These are phyloP conservation scores for sweet orange (Citrus sinensis) DNA, from an alignment of 345 rosid species.

Conservation along the genomic window DVS_A1.0 CM039169.1:6416001-6416500, in stretches of 20 bases:
- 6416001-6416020: conserved; percentile 64
- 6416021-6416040: conserved; percentile 53
- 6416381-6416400: background rate
- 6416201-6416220: too few relatives aligned
- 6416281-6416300: too few relatives aligned
- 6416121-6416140: background rate
- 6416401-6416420: background rate
- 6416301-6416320: background rate
- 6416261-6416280: background rate
- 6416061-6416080: conserved; percentile 67
- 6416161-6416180: too few relatives aligned
- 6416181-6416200: too few relatives aligned
- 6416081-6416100: conserved; percentile 65
- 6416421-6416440: conserved; percentile 44
- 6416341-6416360: background rate
- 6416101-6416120: background rate
- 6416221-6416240: background rate
- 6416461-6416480: conserved; percentile 99
- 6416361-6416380: background rate
- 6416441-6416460: conserved; percentile 98
- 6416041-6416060: conserved; percentile 66
- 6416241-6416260: background rate
- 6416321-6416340: background rate
- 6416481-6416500: conserved; percentile 91
- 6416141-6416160: background rate